phyloP scores from a whole-genome alignment of 768 basidiomycete species.

The Gloeostereum incarnatum region DNA sequence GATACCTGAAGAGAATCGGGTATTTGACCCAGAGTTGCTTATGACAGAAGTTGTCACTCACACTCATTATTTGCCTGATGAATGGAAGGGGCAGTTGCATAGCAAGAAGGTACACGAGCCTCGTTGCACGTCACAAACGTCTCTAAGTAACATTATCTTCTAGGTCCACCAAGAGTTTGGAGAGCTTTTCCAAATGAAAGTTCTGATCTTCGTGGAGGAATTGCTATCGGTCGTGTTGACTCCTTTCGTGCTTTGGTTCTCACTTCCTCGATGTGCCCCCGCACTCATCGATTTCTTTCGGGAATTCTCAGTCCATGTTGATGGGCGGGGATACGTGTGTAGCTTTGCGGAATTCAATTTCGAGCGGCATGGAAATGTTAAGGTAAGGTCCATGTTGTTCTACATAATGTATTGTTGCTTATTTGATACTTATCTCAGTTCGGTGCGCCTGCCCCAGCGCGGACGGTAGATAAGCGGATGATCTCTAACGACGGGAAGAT shows the following conservation, averaged over 20 bases:
- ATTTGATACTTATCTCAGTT: constrained; percentile 36
- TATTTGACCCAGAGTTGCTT: constrained; percentile 89
- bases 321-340: constrained; percentile 93
- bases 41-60: constrained; percentile 89
- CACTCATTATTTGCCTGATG: constrained; percentile 93
- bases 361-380: constrained; percentile 86
- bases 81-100: constrained; percentile 86
- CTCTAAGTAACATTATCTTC: constrained; percentile 4
- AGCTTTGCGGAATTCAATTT: constrained; percentile 99
- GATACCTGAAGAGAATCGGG: constrained; percentile 90
- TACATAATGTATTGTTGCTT: background rate
- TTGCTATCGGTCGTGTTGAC: constrained; percentile 87
- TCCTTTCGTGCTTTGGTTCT: constrained; percentile 90
- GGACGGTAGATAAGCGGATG: constrained; percentile 61
- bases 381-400: constrained; percentile 32
- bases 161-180: constrained; percentile 91
- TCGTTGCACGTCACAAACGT: background rate
- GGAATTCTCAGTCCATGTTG: constrained; percentile 95
- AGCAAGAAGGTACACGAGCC: constrained; percentile 70
- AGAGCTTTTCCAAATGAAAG: constrained; percentile 88
- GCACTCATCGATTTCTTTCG: constrained; percentile 96
- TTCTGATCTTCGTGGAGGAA: constrained; percentile 81
- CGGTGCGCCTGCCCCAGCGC: constrained; percentile 85
- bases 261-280: constrained; percentile 82
- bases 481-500: constrained; percentile 93